These are phyloP conservation scores for Auricularia sp. DNA, from an alignment of 768 basidiomycete genomes.

Conservation along the genomic window DNA sequence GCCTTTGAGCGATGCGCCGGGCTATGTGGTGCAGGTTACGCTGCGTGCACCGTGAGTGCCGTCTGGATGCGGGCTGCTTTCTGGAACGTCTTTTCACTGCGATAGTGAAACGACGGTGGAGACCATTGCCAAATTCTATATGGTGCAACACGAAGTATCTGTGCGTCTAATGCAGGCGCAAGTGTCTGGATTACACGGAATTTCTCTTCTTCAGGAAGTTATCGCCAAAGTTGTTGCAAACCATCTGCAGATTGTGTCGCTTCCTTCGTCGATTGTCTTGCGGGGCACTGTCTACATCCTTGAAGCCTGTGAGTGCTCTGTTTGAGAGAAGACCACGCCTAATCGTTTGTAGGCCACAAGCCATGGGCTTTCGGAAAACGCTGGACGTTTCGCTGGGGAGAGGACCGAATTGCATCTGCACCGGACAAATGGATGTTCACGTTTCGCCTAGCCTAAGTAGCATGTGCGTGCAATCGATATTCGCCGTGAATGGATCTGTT, in stretches of 20 bases:
- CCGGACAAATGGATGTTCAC: neutral
- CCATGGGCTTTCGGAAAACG: neutral
- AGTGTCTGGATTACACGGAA: too few species aligned
- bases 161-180: neutral
- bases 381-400: neutral
- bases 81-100: neutral
- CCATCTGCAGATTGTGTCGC: neutral
- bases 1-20: neutral
- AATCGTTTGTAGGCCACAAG: neutral
- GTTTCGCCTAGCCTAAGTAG: neutral
- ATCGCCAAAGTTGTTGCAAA: neutral
- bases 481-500: too few species aligned
- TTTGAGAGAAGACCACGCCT: neutral
- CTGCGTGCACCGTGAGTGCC: neutral
- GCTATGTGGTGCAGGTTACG: neutral
- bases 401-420: neutral
- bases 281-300: neutral
- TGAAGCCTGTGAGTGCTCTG: neutral
- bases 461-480: too few species aligned
- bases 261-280: neutral
- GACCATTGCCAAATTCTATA: neutral
- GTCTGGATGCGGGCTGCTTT: too few species aligned
- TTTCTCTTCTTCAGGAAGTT: neutral
- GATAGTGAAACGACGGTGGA: neutral
- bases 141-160: neutral